These are phyloP conservation scores for Ochetophila trinervis DNA, from an alignment of 306 rosid genomes.

Conservation along the genomic window DNA sequence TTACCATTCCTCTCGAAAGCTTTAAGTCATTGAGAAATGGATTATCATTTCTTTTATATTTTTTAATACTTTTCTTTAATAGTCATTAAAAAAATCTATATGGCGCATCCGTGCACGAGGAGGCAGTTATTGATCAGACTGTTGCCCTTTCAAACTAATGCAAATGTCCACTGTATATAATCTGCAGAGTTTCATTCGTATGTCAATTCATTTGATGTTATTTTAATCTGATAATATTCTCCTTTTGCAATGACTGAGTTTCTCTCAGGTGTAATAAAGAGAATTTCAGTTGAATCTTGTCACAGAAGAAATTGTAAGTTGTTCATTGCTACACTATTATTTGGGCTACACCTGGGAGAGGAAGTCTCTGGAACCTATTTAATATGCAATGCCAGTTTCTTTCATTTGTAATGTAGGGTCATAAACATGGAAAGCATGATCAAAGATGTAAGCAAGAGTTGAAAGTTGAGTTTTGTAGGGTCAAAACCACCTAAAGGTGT, in stretches of 20 bases:
- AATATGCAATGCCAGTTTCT: slow-evolving; percentile 4
- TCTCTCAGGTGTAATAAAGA: neutral
- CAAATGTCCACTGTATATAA: neutral
- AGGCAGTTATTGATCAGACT: slow-evolving; percentile 5
- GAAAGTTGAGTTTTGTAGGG: slow-evolving; percentile 22
- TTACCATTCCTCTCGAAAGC: too few species aligned
- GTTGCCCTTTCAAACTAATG: slow-evolving; percentile 6
- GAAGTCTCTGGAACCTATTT: slow-evolving; percentile 11
- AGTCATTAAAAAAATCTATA: neutral
- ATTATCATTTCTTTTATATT: too few species aligned
- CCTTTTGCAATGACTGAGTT: slow-evolving; percentile 4
- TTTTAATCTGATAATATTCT: neutral
- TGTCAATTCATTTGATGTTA: slow-evolving; percentile 4
- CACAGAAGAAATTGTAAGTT: neutral
- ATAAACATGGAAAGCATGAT: slow-evolving; percentile 28
- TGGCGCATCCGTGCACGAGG: slow-evolving; percentile 22
- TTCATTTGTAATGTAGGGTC: slow-evolving; percentile 20
- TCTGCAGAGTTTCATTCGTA: neutral
- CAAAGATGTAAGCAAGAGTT: slow-evolving; percentile 11
- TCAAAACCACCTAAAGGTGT: slow-evolving; percentile 4
- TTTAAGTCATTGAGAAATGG: too few species aligned
- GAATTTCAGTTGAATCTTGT: neutral
- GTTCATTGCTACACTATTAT: neutral
- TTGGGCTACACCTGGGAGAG: slow-evolving; percentile 5
- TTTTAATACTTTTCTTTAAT: too few species aligned